Base-by-base conservation (phyloP, 179 eudicot species). In the Spergularia azorica region DNA sequence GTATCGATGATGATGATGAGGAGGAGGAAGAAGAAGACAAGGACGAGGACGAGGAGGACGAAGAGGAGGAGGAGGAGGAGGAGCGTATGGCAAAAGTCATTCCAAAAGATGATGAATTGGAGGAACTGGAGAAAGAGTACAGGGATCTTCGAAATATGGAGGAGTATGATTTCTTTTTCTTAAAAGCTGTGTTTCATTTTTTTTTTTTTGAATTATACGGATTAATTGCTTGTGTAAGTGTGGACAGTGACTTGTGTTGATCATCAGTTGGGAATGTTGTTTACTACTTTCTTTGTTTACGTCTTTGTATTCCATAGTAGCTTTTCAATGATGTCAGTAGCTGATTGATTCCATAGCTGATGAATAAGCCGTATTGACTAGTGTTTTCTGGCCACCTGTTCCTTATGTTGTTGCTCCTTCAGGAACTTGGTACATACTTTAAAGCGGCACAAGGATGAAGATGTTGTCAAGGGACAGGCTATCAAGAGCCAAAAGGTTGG, bases 401-500 rank as follows among this genome's bases (percentile, higher is more conserved):
- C n/a, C 0, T 81, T 3, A 8, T 10, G 9, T 67, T 52, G 60
- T 36, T 77, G 65, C 36, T 26, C 71, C 5, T 67, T 46, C 73
- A 92, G 98, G 83, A 88, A 84, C 80, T 79, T 92, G 72, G 78
- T 87, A 75, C 87, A 84, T 77, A 90, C 88, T 82, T 78, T 94
- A 63, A 89, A 83, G 86, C 86, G 74, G 48, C 84, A 88, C 73
- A 88, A 88, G 79, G 95, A 90, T 82, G 93, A 90, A 76, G 97
- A 92, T 84, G 59, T 88, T 80, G 78, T 86, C 21, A 90, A 90
- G 83, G 95, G 97, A 64, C 86, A 94, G 98, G 97, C 92, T 75
- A 64, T 94, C 79, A 63, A 87, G 84, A 78, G 87, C 77, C 57
- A 52, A 61, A 36, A 36, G 39, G 39, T 36, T 36, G 39, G 39